Evolutionary conservation across 192 early-diverging fungal species (phyloP).

Genomic region (Linnemannia exigua): DNA sequence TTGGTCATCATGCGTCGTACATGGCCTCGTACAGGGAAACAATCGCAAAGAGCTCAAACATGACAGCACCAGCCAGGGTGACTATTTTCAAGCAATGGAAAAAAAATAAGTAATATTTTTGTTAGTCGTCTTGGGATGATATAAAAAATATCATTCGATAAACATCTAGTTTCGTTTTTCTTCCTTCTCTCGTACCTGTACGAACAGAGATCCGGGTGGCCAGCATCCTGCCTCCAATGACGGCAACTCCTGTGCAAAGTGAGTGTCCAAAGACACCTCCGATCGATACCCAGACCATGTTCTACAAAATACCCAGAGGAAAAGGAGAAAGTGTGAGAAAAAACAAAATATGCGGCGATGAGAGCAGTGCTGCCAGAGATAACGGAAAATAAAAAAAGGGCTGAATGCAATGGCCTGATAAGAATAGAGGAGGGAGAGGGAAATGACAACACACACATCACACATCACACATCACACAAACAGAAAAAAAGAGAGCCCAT

Average conservation of each 20-base stretch:
- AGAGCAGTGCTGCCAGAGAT: neutral
- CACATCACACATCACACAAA: neutral
- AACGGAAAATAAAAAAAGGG: constrained; percentile 21
- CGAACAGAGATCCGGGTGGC: constrained; percentile 89
- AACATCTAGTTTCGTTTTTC: neutral
- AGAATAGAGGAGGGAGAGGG: neutral
- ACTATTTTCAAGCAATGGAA: constrained; percentile 62
- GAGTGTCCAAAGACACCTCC: constrained; percentile 93
- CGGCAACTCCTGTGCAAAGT: constrained; percentile 93
- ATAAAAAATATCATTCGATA: neutral
- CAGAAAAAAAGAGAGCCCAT: neutral
- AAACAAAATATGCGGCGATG: constrained; percentile 3
- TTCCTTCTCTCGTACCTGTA: constrained; percentile 68
- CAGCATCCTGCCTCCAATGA: constrained; percentile 92
- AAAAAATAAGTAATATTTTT: constrained; percentile 4
- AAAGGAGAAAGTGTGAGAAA: neutral
- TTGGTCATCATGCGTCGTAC: constrained; percentile 30
- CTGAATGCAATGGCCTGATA: neutral
- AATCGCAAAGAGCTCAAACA: constrained; percentile 92
- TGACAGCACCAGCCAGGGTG: constrained; percentile 85
- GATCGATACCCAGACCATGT: constrained; percentile 91
- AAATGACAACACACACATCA: neutral
- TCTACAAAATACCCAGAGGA: constrained; percentile 56
- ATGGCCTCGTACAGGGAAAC: constrained; percentile 74
- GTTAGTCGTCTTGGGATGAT: neutral